Base-by-base conservation (phyloP, 441 rosid genomes). In the Pelargonium citronellum region DNA sequence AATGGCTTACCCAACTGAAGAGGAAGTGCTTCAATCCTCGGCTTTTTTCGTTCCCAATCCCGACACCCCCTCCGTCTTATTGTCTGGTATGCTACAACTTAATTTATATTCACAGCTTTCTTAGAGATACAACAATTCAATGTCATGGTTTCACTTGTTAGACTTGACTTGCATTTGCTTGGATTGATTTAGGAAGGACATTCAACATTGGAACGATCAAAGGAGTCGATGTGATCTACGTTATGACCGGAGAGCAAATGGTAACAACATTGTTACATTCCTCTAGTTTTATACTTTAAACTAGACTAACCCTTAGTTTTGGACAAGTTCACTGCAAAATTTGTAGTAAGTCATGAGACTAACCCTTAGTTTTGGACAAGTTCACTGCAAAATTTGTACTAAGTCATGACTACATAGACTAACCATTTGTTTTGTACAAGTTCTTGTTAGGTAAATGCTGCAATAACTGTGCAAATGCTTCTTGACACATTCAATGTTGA, bases 241-340 rank as follows among this genome's bases (percentile, higher is more conserved):
- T 80, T 13, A 80, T 77, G 80, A 74, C 75, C 7, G 81, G 83
- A 57, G 79, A 77, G 66, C 77, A 74, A 77, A 80, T 62, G n/a
- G 83, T 80, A 64, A 75, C 67, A 20, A 37, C 7, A 10, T 4
- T 0, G 16, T 46, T 27, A 1, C 58, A 34, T 7, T 8, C 16
- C 20, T 24, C 30, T 24, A 24, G 30, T 24, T 24, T 24, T 24
- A 24, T 1, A 24, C 30, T 24, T 24, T n/a, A n/a, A n/a, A n/a
- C n/a, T n/a, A n/a, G n/a, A n/a, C n/a, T n/a, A n/a, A n/a, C n/a
- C n/a, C n/a, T n/a, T n/a, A n/a, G n/a, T n/a, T n/a, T n/a, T n/a
- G n/a, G n/a, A n/a, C n/a, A n/a, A n/a, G n/a, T n/a, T 24, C 30
- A 24, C 30, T 24, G 30, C 30, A 24, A 24, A 24, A 24, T 2